Percentiles rank a stretch among this genome's conserved stretches.
These are phyloP conservation scores for Trypanosoma mega DNA, from an alignment of 208 protist genomes.

Conservation along the genomic window DNA sequence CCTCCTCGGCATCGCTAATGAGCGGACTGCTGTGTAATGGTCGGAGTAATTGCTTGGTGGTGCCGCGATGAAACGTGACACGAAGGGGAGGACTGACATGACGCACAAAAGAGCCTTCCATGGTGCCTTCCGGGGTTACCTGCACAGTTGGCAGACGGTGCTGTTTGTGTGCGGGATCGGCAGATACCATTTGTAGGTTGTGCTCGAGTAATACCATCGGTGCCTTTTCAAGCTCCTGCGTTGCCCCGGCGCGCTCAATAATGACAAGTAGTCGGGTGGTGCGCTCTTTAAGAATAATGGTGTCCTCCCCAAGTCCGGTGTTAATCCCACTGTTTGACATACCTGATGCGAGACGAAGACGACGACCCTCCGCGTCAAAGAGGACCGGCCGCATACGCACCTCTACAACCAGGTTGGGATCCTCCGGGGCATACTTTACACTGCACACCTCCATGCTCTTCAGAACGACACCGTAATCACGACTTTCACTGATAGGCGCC, in stretches of 20 bases:
- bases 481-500: slow-evolving; percentile 9
- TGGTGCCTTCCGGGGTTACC: slow-evolving; percentile 35
- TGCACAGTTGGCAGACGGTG: slow-evolving; percentile 56
- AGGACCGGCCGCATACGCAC: slow-evolving; percentile 61
- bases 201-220: slow-evolving; percentile 68
- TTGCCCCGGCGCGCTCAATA: slow-evolving; percentile 29
- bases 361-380: slow-evolving; percentile 37
- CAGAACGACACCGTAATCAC: slow-evolving; percentile 36
- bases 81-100: slow-evolving; percentile 48
- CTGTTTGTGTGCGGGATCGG: slow-evolving; percentile 41
- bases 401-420: slow-evolving; percentile 40
- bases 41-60: slow-evolving; percentile 48
- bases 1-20: slow-evolving; percentile 55
- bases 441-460: slow-evolving; percentile 50
- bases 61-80: slow-evolving; percentile 37
- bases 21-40: slow-evolving; percentile 51
- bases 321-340: too few species aligned
- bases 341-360: slow-evolving; percentile 32
- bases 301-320: slow-evolving; percentile 48
- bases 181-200: slow-evolving; percentile 33
- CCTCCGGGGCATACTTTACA: slow-evolving; percentile 46
- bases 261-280: slow-evolving; percentile 69
- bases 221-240: neutral
- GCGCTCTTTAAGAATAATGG: slow-evolving; percentile 57
- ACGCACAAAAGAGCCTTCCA: slow-evolving; percentile 49